These are phyloP conservation scores for Arthroderma sp. DNA, from an alignment of 2,329 filamentous ascomycete genomes.

Conservation along the genomic window DNA sequence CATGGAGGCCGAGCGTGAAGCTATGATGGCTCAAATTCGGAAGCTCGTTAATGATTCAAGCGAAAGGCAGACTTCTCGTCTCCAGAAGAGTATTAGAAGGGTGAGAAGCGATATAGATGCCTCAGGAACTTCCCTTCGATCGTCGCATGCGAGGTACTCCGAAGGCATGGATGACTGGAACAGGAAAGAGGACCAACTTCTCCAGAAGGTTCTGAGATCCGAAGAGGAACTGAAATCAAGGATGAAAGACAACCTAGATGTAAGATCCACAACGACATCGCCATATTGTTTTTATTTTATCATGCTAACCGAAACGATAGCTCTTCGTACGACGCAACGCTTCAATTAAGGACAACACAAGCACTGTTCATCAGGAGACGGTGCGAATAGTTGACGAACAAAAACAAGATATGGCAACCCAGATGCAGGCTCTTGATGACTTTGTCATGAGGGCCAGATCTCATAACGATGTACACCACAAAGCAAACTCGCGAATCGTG, in stretches of 20 bases:
- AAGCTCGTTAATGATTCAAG: slow-evolving; percentile 62
- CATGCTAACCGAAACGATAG: slow-evolving; percentile 5
- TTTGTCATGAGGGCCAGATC: slow-evolving; percentile 72
- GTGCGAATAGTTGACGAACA: slow-evolving; percentile 82
- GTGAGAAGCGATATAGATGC: slow-evolving; percentile 53
- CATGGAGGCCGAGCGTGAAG: slow-evolving; percentile 59
- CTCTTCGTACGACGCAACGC: slow-evolving; percentile 37
- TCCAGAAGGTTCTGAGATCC: slow-evolving; percentile 58
- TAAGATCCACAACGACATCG: slow-evolving; percentile 30
- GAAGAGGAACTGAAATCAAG: slow-evolving; percentile 66
- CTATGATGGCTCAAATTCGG: slow-evolving; percentile 63
- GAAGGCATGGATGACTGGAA: slow-evolving; percentile 64
- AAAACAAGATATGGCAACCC: slow-evolving; percentile 70
- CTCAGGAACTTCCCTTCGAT: slow-evolving; percentile 52
- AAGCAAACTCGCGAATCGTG: slow-evolving; percentile 55
- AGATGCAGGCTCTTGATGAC: slow-evolving; percentile 81
- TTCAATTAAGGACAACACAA: slow-evolving; percentile 71
- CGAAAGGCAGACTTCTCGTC: slow-evolving; percentile 57
- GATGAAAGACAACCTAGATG: slow-evolving; percentile 75
- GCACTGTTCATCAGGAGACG: slow-evolving; percentile 80
- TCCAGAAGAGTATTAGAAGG: slow-evolving; percentile 48
- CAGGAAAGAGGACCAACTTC: slow-evolving; percentile 51
- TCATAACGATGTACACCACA: slow-evolving; percentile 67
- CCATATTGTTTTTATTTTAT: background rate
- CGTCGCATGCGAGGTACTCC: slow-evolving; percentile 52